Evolutionary conservation across 2,329 filamentous ascomycete species (phyloP), one percentile per base, ranked within the genome.

Genomic region (Fusarium aywerte): DNA sequence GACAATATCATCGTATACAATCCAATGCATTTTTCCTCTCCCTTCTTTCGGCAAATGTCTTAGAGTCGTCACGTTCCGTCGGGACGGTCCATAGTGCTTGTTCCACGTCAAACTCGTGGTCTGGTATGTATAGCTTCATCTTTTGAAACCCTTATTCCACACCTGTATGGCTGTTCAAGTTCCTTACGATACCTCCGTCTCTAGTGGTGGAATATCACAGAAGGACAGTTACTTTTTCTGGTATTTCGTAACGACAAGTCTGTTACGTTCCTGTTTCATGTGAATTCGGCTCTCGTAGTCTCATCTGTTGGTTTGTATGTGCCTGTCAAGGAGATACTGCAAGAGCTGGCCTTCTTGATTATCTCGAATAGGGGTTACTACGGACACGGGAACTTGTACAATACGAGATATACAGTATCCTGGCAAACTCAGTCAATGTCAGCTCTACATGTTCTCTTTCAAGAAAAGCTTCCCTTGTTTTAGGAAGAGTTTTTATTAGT

Each of bases 1-100:
- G 64, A 67, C 58, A 68, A 4, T 8, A 23, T 15, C 7, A 11
- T 38, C 16, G 31, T 42, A 25, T 32, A 32, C 36, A 27, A 20
- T 50, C 39, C 25, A 33, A 31, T 38, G 31, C 39, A 40, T 65
- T 57, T 36, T 50, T 27, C 15, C 25, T 29, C 36, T 66, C 59
- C 65, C 65, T 67, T 51, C 29, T 31, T 48, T 31, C 27, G 7
- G 39, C 10, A 43, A 7, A 40, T 68, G 49, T 68, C 65, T 67
- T 40, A 25, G 23, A 56, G 35, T 35, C 45, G 44, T 47, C 50
- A 51, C 39, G 49, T 67, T 57, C 64, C 64, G 52, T 54, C 64
- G 64, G 64, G 58, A 65, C 64, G 64, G 39, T 49, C 52, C 58
- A 48, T 60, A 42, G 64, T 43, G 23, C 40, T 38, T 29, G 38